Evolutionary conservation across 176 grass and related monocot species (phyloP), one percentile per base, ranked within the genome.

Genomic region (Paspalum notatum): DNA sequence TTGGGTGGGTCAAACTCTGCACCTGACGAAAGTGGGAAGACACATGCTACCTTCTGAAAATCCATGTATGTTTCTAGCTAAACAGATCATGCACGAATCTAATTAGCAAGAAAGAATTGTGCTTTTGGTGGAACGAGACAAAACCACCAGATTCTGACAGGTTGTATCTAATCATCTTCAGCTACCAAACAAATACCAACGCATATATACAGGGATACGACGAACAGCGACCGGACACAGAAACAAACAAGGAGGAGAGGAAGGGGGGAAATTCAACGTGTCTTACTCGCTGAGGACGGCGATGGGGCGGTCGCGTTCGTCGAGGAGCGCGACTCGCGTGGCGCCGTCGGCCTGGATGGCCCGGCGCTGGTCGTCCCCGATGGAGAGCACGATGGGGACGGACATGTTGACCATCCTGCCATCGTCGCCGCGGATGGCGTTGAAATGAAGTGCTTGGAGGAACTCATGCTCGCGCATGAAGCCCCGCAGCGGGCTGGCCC

Each of bases 361-460:
- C 65, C 66, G 70, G 37, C 94, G 94, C 86, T 89, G 90, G 2
- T 78, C 76, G 15, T 99, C 96, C 26, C 93, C 92, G 56, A 99
- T 24, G 71, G 96, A 80, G 72, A 98, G 92, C 66, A 98, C 96
- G 81, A 98, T 95, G 79, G 96, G 96, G 25, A 98, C 96, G 68
- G 96, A 95, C 96, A 98, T 98, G 82, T 95, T 98, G 86, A 91
- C 96, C 56, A 87, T 18, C 59, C 9, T 56, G 12, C 92, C 96
- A 67, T 93, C 92, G 47, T 16, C 75, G 60, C 85, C 92, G 41
- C 96, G 96, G 84, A 99, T 83, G 71, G 92, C 82, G 79, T 90
- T 93, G 63, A 99, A 99, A 93, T 99, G 96, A 99, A 99, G 96
- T 85, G 96, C 70, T 95, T 99, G 96, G 96, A 99, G 93, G 88